Percentiles rank a stretch among this genome's conserved stretches.
These are phyloP conservation scores for Melanopsichium pennsylvanicum DNA, from an alignment of 1,284 basidiomycete species.

Conservation along the genomic window DNA sequence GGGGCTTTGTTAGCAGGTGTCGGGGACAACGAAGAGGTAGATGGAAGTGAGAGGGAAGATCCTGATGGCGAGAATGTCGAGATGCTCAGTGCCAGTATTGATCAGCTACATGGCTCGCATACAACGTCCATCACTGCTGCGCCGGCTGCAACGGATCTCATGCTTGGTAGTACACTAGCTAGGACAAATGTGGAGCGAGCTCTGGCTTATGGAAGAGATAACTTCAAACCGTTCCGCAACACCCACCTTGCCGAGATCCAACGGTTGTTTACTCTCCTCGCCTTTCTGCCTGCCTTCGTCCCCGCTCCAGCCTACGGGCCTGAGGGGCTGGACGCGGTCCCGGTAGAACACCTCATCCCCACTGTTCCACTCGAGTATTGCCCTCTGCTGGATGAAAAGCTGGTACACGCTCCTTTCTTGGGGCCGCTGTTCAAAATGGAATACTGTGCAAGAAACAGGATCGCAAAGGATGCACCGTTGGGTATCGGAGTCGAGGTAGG, in stretches of 20 bases:
- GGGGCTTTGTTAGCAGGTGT: slow-evolving; percentile 19
- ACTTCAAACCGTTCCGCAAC: slow-evolving; percentile 76
- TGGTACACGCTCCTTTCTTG: slow-evolving; percentile 73
- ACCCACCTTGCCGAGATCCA: slow-evolving; percentile 76
- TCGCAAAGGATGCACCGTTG: slow-evolving; percentile 86
- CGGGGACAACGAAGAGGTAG: not conserved
- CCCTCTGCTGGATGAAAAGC: slow-evolving; percentile 38
- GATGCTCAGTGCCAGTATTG: slow-evolving; percentile 32
- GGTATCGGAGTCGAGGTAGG: slow-evolving; percentile 88
- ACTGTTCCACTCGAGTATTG: slow-evolving; percentile 51
- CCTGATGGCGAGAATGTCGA: slow-evolving; percentile 52
- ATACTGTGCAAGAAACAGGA: slow-evolving; percentile 83
- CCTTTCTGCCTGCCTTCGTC: slow-evolving; percentile 72
- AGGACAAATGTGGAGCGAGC: slow-evolving; percentile 67
- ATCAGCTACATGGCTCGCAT: slow-evolving; percentile 10
- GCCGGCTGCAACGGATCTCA: not conserved
- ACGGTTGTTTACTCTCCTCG: slow-evolving; percentile 78
- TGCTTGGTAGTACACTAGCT: not conserved
- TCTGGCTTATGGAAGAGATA: slow-evolving; percentile 76
- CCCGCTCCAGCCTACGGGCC: slow-evolving; percentile 29
- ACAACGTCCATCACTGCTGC: not conserved
- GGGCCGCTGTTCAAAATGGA: slow-evolving; percentile 84
- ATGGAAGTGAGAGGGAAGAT: slow-evolving; percentile 13
- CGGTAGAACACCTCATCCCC: slow-evolving; percentile 32
- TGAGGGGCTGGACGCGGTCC: slow-evolving; percentile 23